Percentiles rank a stretch among this genome's conserved stretches.
These are phyloP conservation scores for Gossypium thurberi DNA, from an alignment of 345 rosid species.

Conservation along the genomic window DNA sequence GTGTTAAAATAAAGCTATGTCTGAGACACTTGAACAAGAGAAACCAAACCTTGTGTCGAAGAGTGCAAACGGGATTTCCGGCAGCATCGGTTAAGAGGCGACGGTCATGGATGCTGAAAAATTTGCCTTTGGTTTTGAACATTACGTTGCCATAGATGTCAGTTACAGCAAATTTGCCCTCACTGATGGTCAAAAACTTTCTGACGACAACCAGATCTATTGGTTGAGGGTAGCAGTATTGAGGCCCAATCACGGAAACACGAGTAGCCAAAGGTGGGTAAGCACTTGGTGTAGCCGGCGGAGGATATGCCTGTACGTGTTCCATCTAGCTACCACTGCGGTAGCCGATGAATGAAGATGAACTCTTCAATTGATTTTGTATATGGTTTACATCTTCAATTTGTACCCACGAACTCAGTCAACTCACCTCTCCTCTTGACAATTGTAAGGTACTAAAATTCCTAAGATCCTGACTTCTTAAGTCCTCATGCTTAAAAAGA, in stretches of 20 bases:
- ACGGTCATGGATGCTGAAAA: constrained; percentile 7
- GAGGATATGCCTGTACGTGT: background rate
- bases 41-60: constrained; percentile 12
- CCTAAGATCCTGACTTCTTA: no score
- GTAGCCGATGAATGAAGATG: no score
- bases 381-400: no score
- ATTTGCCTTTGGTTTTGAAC: constrained; percentile 15
- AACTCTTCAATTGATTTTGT: no score
- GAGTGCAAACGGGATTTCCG: constrained; percentile 9
- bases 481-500: no score
- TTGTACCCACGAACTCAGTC: no score
- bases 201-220: constrained; percentile 5
- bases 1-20: background rate
- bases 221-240: constrained; percentile 6
- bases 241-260: constrained; percentile 1
- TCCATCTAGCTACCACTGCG: no score
- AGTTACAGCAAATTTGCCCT: constrained; percentile 9
- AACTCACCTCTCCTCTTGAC: no score
- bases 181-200: constrained; percentile 8
- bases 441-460: no score
- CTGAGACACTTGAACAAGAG: background rate
- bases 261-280: background rate
- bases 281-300: background rate
- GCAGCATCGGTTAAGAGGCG: constrained; percentile 11
- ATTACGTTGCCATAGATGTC: background rate